Evolutionary conservation across 768 basidiomycete genomes (phyloP).

Genomic region (Kwoniella sp.): DNA sequence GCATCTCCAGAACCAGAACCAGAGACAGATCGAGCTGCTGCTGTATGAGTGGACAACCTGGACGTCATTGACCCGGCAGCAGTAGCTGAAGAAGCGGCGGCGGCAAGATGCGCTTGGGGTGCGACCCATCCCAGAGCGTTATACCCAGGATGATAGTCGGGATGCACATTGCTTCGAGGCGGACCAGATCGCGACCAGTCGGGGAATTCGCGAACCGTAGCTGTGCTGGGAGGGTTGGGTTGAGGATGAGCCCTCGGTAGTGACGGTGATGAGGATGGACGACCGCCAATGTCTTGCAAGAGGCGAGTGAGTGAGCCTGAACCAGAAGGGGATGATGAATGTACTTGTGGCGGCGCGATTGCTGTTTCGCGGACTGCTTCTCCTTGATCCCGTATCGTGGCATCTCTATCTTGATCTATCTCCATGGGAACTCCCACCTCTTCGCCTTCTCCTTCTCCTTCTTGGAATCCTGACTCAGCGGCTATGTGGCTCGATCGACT

Average conservation of each 20-base stretch:
- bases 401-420: neutral
- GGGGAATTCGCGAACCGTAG: neutral
- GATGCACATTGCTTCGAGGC: neutral
- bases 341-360: neutral
- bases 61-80: no score
- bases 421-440: neutral
- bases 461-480: neutral
- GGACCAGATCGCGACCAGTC: neutral
- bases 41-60: no score
- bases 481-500: neutral
- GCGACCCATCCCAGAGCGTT: neutral
- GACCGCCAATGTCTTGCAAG: slow-evolving; percentile 17
- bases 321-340: neutral
- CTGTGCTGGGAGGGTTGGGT: neutral
- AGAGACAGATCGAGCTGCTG: no score
- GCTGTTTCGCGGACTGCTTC: neutral
- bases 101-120: neutral
- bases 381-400: neutral
- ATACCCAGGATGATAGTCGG: neutral
- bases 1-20: no score
- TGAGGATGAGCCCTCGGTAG: neutral
- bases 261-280: neutral
- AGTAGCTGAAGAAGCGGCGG: neutral
- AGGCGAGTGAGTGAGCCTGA: slow-evolving; percentile 17
- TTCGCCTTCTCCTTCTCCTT: no score